Evolutionary conservation across 2,329 filamentous ascomycete genomes (phyloP), one percentile per base, ranked within the genome.

Genomic region (Cordyceps cateniannulata): DNA sequence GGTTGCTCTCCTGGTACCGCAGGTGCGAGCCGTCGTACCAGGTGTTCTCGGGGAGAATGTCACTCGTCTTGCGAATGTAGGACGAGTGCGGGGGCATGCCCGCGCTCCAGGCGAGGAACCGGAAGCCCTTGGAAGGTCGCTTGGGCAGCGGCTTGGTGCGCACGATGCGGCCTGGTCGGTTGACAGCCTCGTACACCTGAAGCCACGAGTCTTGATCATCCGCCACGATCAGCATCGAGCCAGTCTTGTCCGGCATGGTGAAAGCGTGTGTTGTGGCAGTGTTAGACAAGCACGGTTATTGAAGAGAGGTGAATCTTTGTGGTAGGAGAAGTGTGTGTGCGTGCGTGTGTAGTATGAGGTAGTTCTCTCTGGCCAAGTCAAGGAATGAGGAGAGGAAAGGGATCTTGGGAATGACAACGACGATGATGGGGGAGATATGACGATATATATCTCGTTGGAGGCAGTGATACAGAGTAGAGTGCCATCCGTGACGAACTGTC

Each of bases 41-140:
- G 2, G 59, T 63, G 61, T 69, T 66, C 42, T 70, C 69, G 3
- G 63, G 57, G 25, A 56, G 49, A 22, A 71, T 68, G 32, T 69
- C 63, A 3, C 65, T 60, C 65, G 70, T 64, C 69, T 71, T 64
- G 66, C 69, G 47, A 69, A 56, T 60, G 1, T 60, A 65, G 5
- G 64, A 67, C 4, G 67, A 66, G 32, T 65, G 62, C 3, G 63
- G 60, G 2, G 69, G 69, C 20, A 65, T 65, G 22, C 69, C 69
- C 9, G 67, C 67, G 20, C 66, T 67, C 68, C 66, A 71, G 7
- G 64, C 68, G 47, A 71, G 59, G 59, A 71, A 70, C 1, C 66
- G 61, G 1, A 71, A 62, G 27, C 65, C 55, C 55, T 59, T 59
- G 45, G 66, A 56, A 40, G 65, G 67, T 58, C 65, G 65, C 60